Evolutionary conservation across 2,329 filamentous ascomycete species (phyloP), one percentile per base, ranked within the genome.

Genomic region (Pseudogymnoascus sp.): DNA sequence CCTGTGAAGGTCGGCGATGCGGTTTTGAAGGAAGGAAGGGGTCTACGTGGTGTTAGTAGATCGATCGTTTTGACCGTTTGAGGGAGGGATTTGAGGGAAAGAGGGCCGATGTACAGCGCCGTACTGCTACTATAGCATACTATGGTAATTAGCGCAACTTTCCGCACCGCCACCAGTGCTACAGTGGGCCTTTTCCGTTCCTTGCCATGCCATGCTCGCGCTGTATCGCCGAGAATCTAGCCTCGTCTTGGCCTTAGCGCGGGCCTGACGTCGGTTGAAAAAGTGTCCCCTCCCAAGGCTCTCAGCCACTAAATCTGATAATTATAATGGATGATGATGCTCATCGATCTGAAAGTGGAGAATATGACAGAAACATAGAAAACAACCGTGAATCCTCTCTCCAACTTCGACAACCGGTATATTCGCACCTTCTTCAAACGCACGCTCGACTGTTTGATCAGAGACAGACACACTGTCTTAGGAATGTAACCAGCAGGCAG

Each of bases 271-370:
- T 56, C 50, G 50, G 50, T 56, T 56, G 50, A 56, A 56, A 56
- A 56, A 56, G 44, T 56, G 50, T 56, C 50, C 50, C 50, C 50
- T 56, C 50, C 50, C 50, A 56, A 56, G 29, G 10, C 50, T 56
- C 50, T 56, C 29, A 56, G 50, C 50, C 50, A 56, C 50, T 56
- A 56, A 56, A 56, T 56, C 50, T 56, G 50, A 56, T 56, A 56
- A 56, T 56, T 56, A 56, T 56, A 56, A 56, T 56, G 50, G 50
- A 56, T 56, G 50, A 56, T 56, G 50, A 56, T 56, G 50, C 50
- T 56, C 50, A 56, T 56, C 50, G n/a, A 56, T 56, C 29, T 19
- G 50, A 56, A 56, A 56, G 50, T 56, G 50, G 50, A 56, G 50
- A 56, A 33, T 56, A 33, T 33, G 50, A 56, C 50, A 56, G 29